A percentile compares a stretch with the other conserved stretches of the same genome.
Evolutionary conservation across 164 flowering plant genomes (phyloP).

Genomic region (Umbilicus rupestris): DNA sequence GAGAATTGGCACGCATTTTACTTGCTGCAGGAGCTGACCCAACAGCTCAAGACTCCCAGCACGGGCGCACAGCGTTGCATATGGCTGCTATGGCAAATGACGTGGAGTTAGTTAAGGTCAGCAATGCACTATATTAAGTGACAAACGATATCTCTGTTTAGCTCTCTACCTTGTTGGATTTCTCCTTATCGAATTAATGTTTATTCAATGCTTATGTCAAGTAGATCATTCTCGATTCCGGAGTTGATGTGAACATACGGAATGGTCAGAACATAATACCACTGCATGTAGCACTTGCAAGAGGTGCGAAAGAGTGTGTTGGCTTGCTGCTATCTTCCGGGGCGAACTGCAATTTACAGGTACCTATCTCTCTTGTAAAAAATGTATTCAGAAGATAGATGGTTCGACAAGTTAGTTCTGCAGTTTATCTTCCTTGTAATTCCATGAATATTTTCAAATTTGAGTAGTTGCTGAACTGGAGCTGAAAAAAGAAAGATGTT

Average conservation of each 20-base stretch:
- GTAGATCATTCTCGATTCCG: slow-evolving; percentile 85
- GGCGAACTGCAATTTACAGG: slow-evolving; percentile 90
- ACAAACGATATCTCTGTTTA: not conserved
- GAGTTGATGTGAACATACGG: slow-evolving; percentile 88
- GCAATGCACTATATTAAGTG: not conserved
- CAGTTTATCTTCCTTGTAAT: not conserved
- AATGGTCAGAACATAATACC: slow-evolving; percentile 78
- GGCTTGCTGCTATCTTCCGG: slow-evolving; percentile 81
- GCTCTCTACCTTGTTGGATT: not conserved
- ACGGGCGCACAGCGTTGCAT: slow-evolving; percentile 82
- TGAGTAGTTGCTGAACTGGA: not conserved
- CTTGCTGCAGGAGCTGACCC: slow-evolving; percentile 96
- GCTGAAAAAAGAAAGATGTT: not conserved
- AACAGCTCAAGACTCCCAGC: slow-evolving; percentile 70
- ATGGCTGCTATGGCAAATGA: slow-evolving; percentile 94
- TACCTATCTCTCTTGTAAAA: slow-evolving; percentile 15
- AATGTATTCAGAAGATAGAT: not conserved
- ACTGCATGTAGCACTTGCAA: slow-evolving; percentile 91
- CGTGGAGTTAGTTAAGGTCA: slow-evolving; percentile 80
- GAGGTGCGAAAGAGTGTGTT: slow-evolving; percentile 92
- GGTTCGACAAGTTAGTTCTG: not conserved
- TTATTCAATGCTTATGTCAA: slow-evolving; percentile 9
- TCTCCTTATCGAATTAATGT: not conserved
- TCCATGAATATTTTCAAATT: not conserved
- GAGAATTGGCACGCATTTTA: slow-evolving; percentile 72